These are phyloP conservation scores for Aureobasidium subglaciale DNA, from an alignment of 2,329 filamentous ascomycete species.

Conservation along the genomic window DNA sequence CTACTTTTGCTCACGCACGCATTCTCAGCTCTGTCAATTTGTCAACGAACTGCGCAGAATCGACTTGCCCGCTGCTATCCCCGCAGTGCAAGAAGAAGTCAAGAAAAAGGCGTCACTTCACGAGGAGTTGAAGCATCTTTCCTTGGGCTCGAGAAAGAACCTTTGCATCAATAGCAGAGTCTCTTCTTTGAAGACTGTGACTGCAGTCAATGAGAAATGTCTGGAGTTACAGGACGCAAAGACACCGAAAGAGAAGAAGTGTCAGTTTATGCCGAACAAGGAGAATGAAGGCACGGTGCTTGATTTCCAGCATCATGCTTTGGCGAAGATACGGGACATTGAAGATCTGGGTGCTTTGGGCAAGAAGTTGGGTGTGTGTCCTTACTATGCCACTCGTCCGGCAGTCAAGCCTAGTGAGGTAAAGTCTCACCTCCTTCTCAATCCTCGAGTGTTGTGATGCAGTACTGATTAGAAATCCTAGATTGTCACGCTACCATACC, in stretches of 20 bases:
- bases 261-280: constrained; percentile 69
- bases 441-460: too few species aligned
- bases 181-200: constrained; percentile 57
- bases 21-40: constrained; percentile 87
- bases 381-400: constrained; percentile 89
- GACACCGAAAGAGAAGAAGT: constrained; percentile 57
- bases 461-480: constrained; percentile 24
- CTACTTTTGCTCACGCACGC: constrained; percentile 86
- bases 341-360: constrained; percentile 80
- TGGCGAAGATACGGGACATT: constrained; percentile 85
- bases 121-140: constrained; percentile 70
- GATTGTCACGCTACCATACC: constrained; percentile 89
- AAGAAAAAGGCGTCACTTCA: constrained; percentile 25
- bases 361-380: constrained; percentile 72
- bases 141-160: constrained; percentile 79
- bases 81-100: constrained; percentile 15
- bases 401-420: constrained; percentile 74
- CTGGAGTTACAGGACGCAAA: constrained; percentile 76
- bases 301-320: constrained; percentile 74
- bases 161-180: constrained; percentile 86
- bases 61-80: constrained; percentile 63
- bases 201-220: constrained; percentile 89
- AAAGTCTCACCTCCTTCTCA: background rate
- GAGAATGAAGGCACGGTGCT: constrained; percentile 65
- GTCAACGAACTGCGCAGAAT: constrained; percentile 74